Evolutionary conservation across 768 basidiomycete genomes (phyloP).

Genomic region (Lactarius trivialis): DNA sequence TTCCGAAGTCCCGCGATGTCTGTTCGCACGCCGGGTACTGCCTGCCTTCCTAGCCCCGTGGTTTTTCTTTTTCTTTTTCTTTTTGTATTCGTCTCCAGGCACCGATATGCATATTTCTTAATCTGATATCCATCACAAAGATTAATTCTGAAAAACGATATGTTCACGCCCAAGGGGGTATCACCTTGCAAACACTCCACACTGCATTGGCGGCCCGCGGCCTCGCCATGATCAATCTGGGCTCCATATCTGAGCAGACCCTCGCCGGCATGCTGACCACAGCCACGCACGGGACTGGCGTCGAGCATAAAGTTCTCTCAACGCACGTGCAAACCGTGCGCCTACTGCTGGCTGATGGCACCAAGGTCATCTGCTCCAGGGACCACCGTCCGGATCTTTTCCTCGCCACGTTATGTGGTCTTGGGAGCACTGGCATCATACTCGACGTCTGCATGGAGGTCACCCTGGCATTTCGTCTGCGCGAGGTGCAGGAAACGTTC

Average conservation of each 20-base stretch:
- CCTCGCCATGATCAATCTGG: slow-evolving; percentile 87
- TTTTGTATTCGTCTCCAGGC: slow-evolving; percentile 9
- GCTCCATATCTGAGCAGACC: slow-evolving; percentile 95
- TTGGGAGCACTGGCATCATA: slow-evolving; percentile 88
- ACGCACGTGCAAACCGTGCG: slow-evolving; percentile 71
- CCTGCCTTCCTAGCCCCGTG: background rate
- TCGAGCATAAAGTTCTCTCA: slow-evolving; percentile 72
- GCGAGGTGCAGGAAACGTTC: slow-evolving; percentile 58
- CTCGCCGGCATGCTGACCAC: slow-evolving; percentile 90
- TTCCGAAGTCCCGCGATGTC: background rate
- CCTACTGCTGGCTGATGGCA: slow-evolving; percentile 71
- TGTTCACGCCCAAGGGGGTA: slow-evolving; percentile 70
- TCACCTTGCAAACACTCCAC: slow-evolving; percentile 72
- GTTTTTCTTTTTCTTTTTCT: background rate
- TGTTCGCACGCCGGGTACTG: slow-evolving; percentile 3
- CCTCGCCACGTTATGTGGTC: slow-evolving; percentile 81
- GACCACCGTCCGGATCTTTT: slow-evolving; percentile 68
- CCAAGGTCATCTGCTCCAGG: slow-evolving; percentile 60
- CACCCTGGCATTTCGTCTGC: slow-evolving; percentile 75
- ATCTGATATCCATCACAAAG: slow-evolving; percentile 35
- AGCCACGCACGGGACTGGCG: slow-evolving; percentile 90
- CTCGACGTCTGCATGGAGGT: slow-evolving; percentile 70
- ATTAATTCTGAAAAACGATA: slow-evolving; percentile 61
- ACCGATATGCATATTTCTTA: slow-evolving; percentile 6
- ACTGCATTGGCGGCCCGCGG: slow-evolving; percentile 52